Evolutionary conservation across 2,329 filamentous ascomycete genomes (phyloP).

Genomic region (Laburnicola sp.): DNA sequence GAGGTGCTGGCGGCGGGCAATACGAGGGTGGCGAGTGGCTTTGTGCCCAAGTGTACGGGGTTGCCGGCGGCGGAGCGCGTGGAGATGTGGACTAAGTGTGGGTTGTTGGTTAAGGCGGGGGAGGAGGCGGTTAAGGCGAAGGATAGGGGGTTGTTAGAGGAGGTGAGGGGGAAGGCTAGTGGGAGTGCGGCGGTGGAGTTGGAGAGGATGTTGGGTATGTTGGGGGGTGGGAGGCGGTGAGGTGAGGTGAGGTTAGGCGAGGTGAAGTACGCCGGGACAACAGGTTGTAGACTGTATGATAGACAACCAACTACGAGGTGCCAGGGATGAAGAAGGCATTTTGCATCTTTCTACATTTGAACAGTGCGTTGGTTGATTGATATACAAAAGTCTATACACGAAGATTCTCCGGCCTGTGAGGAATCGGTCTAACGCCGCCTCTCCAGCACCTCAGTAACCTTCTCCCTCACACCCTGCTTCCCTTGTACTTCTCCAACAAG

Average conservation of each 20-base stretch:
- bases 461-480: constrained; percentile 57
- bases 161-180: constrained; percentile 73
- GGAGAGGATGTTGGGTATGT: constrained; percentile 70
- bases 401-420: too few species aligned
- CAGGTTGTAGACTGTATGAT: too few species aligned
- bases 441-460: constrained; percentile 65
- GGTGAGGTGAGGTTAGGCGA: not conserved
- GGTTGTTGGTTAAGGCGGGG: constrained; percentile 82
- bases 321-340: too few species aligned
- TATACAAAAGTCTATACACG: not conserved
- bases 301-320: too few species aligned
- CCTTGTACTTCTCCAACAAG: constrained; percentile 47
- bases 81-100: constrained; percentile 96
- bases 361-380: too few species aligned
- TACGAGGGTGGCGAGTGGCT: constrained; percentile 77
- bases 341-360: too few species aligned
- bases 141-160: constrained; percentile 74
- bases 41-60: constrained; percentile 83
- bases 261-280: not conserved
- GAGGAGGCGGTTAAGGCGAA: constrained; percentile 87
- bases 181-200: constrained; percentile 74
- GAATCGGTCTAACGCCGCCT: constrained; percentile 20
- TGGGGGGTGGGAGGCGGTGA: constrained; percentile 27
- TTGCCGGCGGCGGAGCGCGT: constrained; percentile 71
- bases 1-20: constrained; percentile 87